Percentiles rank a stretch among this genome's conserved stretches.
Evolutionary conservation across 2,329 filamentous ascomycete genomes (phyloP).

Genomic region (Fusarium udum): DNA sequence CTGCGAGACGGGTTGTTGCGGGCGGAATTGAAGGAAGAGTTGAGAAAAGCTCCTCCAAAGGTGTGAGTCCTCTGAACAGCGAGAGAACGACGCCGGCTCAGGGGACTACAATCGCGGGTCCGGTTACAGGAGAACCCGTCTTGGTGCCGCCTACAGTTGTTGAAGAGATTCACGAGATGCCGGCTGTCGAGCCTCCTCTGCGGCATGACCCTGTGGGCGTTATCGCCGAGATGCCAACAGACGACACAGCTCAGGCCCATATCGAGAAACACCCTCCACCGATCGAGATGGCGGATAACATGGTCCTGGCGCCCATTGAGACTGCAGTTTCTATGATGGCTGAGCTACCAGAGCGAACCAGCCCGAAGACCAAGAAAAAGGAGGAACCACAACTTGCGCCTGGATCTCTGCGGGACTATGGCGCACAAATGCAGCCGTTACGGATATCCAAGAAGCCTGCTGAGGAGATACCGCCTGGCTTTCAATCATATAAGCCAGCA

Average conservation of each 20-base stretch:
- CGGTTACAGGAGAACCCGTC: constrained; percentile 15
- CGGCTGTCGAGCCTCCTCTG: constrained; percentile 39
- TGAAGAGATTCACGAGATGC: constrained; percentile 47
- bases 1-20: constrained; percentile 43
- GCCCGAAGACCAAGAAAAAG: constrained; percentile 43
- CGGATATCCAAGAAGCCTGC: constrained; percentile 10
- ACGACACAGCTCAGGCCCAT: constrained; percentile 51
- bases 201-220: constrained; percentile 54
- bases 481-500: constrained; percentile 33
- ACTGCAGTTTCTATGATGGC: constrained; percentile 44
- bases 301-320: constrained; percentile 50
- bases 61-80: constrained; percentile 45
- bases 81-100: constrained; percentile 45
- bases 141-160: constrained; percentile 34
- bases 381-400: constrained; percentile 28
- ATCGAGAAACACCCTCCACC: constrained; percentile 57
- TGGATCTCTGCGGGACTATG: constrained; percentile 20
- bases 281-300: constrained; percentile 56
- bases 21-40: constrained; percentile 32
- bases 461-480: neutral
- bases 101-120: constrained; percentile 16
- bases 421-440: constrained; percentile 19
- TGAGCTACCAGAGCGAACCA: constrained; percentile 52
- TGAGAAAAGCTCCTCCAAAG: constrained; percentile 32
- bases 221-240: constrained; percentile 59